Conservation (phyloP, 345 rosid species). For the Pugionium dolabratum region DNA sequence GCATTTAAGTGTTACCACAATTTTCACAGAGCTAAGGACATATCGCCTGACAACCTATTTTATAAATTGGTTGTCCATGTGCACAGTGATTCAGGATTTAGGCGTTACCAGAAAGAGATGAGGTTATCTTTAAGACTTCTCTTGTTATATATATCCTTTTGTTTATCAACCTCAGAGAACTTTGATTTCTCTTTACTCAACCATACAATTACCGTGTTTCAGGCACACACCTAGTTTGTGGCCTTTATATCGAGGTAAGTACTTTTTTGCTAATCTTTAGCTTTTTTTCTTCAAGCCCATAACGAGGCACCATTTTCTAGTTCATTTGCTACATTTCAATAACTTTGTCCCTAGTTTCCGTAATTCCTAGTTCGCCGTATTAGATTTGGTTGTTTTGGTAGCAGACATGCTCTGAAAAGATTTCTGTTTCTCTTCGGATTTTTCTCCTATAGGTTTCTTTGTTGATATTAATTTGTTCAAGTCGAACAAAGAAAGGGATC, state of each 20-base stretch:
- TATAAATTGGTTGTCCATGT: conserved; percentile 95
- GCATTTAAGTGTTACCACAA: conserved; percentile 92
- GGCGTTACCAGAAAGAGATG: conserved; percentile 95
- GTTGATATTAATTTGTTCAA: conserved; percentile 86
- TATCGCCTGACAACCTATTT: conserved; percentile 71
- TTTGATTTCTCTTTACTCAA: conserved; percentile 27
- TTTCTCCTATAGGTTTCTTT: conserved; percentile 68
- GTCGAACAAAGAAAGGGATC: conserved; percentile 62
- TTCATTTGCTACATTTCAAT: conserved; percentile 12
- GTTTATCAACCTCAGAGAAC: conserved; percentile 30
- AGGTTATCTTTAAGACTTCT: conserved; percentile 51
- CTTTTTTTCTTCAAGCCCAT: conserved; percentile 8
- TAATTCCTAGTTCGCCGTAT: conserved; percentile 10
- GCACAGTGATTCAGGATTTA: conserved; percentile 74
- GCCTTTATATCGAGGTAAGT: conserved; percentile 97
- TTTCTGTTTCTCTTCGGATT: conserved; percentile 15
- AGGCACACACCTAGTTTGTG: conserved; percentile 81
- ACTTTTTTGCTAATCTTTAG: conserved; percentile 6
- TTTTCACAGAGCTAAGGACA: conserved; percentile 62
- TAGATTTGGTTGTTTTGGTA: conserved; percentile 12
- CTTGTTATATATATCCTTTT: conserved; percentile 18
- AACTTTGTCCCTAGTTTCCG: conserved; percentile 5
- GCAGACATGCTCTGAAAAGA: neutral
- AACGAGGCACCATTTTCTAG: conserved; percentile 19
- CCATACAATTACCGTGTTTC: conserved; percentile 33